phyloP scores from a whole-genome alignment of 768 basidiomycete species.

The Leccinum sublutescens region DNA sequence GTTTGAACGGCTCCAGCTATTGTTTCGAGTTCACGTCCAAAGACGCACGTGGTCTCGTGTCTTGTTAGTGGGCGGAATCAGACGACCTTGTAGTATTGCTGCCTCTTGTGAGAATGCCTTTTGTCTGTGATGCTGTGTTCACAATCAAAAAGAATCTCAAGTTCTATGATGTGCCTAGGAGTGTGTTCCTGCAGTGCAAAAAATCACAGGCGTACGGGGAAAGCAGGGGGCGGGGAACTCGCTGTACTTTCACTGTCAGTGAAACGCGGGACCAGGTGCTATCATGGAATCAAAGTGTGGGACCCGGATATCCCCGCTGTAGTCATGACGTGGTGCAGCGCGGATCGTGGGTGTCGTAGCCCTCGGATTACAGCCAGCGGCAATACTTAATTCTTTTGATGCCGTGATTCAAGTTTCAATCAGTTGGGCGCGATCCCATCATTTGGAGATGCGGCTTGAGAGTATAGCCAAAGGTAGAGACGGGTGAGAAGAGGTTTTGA shows the following conservation, averaged over 20 bases:
- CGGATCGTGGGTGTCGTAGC: slow-evolving; percentile 5
- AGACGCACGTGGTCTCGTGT: neutral
- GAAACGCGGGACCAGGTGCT: neutral
- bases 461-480: slow-evolving; percentile 1
- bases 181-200: neutral
- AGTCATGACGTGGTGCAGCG: slow-evolving; percentile 9
- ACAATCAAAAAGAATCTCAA: slow-evolving; percentile 1
- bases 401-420: slow-evolving; percentile 11
- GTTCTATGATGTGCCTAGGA: slow-evolving; percentile 3
- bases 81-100: slow-evolving; percentile 1
- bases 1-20: neutral
- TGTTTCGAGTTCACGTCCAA: neutral
- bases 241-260: slow-evolving; percentile 1
- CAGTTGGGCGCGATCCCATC: slow-evolving; percentile 17
- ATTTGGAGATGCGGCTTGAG: neutral
- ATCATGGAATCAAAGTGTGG: neutral
- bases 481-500: neutral
- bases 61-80: slow-evolving; percentile 2
- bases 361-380: slow-evolving; percentile 4
- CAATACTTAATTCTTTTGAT: slow-evolving; percentile 1
- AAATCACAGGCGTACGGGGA: neutral
- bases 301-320: slow-evolving; percentile 3
- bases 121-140: neutral
- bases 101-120: slow-evolving; percentile 9
- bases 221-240: neutral